Conservation (phyloP, 148 eudicot species). For the Hydrangea macrophylla region DNA sequence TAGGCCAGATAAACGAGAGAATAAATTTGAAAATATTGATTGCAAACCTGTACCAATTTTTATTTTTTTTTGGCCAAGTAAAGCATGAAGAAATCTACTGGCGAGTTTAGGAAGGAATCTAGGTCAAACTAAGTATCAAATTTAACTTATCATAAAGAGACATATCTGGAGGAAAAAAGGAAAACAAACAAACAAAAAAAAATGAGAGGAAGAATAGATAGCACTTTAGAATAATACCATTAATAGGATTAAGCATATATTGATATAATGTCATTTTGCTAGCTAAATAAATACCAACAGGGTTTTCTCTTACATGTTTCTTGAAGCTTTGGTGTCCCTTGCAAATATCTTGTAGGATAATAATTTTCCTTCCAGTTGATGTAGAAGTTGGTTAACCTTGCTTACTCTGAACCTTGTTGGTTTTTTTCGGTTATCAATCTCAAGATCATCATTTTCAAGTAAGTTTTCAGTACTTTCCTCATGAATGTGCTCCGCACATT, state of each 20-base stretch:
- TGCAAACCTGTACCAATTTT: background rate
- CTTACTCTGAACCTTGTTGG: slow-evolving; percentile 49
- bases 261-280: background rate
- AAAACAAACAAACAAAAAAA: no score
- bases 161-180: no score
- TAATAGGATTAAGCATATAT: background rate
- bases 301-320: slow-evolving; percentile 60
- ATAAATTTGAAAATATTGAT: background rate
- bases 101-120: no score
- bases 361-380: slow-evolving; percentile 73
- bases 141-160: no score
- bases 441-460: slow-evolving; percentile 20
- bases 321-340: slow-evolving; percentile 88
- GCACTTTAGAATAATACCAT: background rate
- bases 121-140: no score
- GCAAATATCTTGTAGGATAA: slow-evolving; percentile 95
- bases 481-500: slow-evolving; percentile 14
- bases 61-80: no score
- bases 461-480: slow-evolving; percentile 18
- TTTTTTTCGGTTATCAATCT: slow-evolving; percentile 38
- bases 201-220: no score
- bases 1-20: background rate
- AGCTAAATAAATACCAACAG: background rate
- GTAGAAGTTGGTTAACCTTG: slow-evolving; percentile 66
- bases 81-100: no score